A percentile compares a stretch with the other conserved stretches of the same genome.
Evolutionary conservation across 331 rosid genomes (phyloP).

Genomic region (Quercus tomentella): DNA sequence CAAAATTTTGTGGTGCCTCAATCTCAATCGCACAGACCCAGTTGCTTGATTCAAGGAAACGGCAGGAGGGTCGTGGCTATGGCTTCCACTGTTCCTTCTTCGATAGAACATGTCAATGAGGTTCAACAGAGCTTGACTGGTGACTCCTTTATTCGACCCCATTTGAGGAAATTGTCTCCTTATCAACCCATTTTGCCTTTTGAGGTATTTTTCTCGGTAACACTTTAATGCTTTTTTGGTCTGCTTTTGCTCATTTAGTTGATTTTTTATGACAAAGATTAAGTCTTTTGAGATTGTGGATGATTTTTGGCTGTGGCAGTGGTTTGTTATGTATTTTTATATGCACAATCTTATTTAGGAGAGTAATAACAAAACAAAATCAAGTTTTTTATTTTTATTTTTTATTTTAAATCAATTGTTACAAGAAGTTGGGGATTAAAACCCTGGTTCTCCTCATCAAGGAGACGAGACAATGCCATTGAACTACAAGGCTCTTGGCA

Average conservation of each 20-base stretch:
- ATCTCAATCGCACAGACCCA: conserved; percentile 19
- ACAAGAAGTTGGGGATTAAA: no score
- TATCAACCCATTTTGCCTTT: conserved; percentile 95
- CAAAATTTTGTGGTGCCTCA: conserved; percentile 18
- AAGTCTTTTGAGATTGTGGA: not conserved
- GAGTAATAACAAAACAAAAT: not conserved
- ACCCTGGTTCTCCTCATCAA: no score
- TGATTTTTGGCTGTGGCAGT: not conserved
- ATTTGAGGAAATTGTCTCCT: conserved; percentile 77
- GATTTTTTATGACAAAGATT: not conserved
- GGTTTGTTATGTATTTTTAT: not conserved
- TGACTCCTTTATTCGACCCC: conserved; percentile 81
- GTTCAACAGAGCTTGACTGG: conserved; percentile 43
- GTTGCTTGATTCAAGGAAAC: conserved; percentile 24
- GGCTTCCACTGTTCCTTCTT: conserved; percentile 52
- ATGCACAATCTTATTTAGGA: not conserved
- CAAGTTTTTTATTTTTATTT: not conserved
- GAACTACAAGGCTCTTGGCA: no score
- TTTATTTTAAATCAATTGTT: no score
- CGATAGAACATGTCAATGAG: conserved; percentile 36
- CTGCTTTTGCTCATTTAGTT: not conserved
- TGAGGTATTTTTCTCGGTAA: conserved; percentile 43
- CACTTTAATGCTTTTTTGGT: not conserved
- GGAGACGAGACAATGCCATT: no score
- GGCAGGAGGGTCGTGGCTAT: conserved; percentile 42